These are phyloP conservation scores for Phialocephala sp. DNA, from an alignment of 2,329 filamentous ascomycete genomes.

Conservation along the genomic window DNA sequence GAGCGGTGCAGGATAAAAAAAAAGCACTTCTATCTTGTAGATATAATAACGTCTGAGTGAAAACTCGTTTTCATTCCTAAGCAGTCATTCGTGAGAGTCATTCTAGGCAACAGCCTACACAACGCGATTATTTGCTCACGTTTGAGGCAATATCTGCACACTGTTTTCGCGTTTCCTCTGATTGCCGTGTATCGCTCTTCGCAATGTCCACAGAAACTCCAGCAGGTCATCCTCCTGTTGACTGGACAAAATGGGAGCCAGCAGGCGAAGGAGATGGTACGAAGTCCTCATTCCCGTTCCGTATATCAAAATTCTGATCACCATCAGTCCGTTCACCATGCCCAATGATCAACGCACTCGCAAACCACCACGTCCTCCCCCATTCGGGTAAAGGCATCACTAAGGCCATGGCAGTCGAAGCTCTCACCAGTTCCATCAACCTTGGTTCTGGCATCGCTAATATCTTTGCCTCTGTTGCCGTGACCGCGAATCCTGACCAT, in stretches of 20 bases:
- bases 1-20: neutral
- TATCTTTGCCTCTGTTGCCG: conserved; percentile 27
- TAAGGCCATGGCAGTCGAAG: conserved; percentile 24
- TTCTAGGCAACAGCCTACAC: neutral
- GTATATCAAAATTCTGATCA: neutral
- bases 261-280: conserved; percentile 32
- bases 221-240: conserved; percentile 24
- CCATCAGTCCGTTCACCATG: conserved; percentile 30
- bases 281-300: neutral
- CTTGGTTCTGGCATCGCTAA: conserved; percentile 27
- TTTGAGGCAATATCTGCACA: neutral
- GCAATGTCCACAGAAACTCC: conserved; percentile 21
- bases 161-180: neutral
- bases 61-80: neutral
- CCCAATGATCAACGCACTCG: conserved; percentile 33
- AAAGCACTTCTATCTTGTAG: neutral
- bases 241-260: conserved; percentile 32
- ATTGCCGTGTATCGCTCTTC: neutral
- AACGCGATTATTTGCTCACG: neutral
- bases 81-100: neutral
- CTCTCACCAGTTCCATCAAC: conserved; percentile 26
- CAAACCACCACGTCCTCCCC: conserved; percentile 31
- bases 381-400: conserved; percentile 28
- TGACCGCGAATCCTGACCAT: conserved; percentile 25
- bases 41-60: neutral